A percentile compares a stretch with the other conserved stretches of the same genome.
Evolutionary conservation across 2,329 filamentous ascomycete species (phyloP).

Genomic region (Didymella pinodella): DNA sequence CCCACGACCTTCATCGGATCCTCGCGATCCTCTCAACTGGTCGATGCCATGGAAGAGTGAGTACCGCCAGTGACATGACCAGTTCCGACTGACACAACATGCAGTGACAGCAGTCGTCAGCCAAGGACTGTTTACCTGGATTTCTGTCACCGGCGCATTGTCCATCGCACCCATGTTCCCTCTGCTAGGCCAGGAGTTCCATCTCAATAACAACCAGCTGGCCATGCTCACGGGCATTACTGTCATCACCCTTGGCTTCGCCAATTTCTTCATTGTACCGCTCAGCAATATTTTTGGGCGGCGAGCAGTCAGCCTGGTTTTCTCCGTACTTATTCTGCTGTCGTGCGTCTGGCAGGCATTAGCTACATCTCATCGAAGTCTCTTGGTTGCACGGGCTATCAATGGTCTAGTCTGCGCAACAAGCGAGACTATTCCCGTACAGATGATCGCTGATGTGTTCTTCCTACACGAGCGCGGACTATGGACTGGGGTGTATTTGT

Average conservation of each 20-base stretch:
- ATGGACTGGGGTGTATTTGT: constrained; percentile 53
- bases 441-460: constrained; percentile 57
- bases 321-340: constrained; percentile 52
- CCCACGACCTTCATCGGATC: constrained; percentile 44
- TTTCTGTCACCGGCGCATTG: constrained; percentile 53
- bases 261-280: constrained; percentile 57
- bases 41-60: constrained; percentile 45
- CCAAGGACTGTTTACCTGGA: constrained; percentile 54
- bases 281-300: constrained; percentile 56
- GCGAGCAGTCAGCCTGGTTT: constrained; percentile 51
- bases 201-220: constrained; percentile 52
- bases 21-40: constrained; percentile 51
- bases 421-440: constrained; percentile 54
- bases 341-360: constrained; percentile 57
- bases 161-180: constrained; percentile 57
- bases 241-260: constrained; percentile 55
- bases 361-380: constrained; percentile 52
- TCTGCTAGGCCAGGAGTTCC: constrained; percentile 52
- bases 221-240: constrained; percentile 54
- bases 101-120: constrained; percentile 49
- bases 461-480: constrained; percentile 55
- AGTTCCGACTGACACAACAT: neutral
- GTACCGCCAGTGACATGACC: constrained; percentile 7
- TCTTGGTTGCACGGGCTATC: constrained; percentile 55
- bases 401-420: constrained; percentile 56